Percentiles rank a stretch among this genome's conserved stretches.
Conservation (phyloP, 352 stramenopile species). For the Phytophthora nicotianae region DNA sequence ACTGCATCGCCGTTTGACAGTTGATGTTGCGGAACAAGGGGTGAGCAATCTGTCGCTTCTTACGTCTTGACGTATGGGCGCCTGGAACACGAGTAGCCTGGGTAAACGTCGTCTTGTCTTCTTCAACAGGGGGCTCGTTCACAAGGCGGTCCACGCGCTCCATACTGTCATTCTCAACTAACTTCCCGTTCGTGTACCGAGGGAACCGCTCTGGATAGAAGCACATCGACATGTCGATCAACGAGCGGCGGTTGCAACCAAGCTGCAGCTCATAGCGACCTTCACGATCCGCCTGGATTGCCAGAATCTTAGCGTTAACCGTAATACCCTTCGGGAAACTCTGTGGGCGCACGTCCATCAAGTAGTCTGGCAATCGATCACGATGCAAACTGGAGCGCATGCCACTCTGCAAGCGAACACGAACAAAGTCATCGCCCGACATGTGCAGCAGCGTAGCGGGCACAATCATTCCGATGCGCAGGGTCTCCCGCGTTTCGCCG, state of each 20-base stretch:
- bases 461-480: constrained; percentile 87
- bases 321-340: constrained; percentile 84
- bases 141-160: constrained; percentile 75
- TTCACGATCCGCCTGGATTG: constrained; percentile 72
- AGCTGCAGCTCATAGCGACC: constrained; percentile 79
- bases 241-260: constrained; percentile 73
- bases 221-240: constrained; percentile 77
- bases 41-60: constrained; percentile 89
- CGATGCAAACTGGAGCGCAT: constrained; percentile 81
- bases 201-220: constrained; percentile 70
- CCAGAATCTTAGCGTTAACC: constrained; percentile 87
- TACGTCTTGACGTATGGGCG: constrained; percentile 59
- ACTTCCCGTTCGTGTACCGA: constrained; percentile 54
- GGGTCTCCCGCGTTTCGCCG: constrained; percentile 80
- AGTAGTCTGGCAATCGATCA: constrained; percentile 82
- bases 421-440: constrained; percentile 84
- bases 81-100: constrained; percentile 35
- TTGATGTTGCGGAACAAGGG: constrained; percentile 90
- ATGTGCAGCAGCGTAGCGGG: constrained; percentile 86
- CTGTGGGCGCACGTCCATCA: constrained; percentile 62
- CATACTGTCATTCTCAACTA: constrained; percentile 71
- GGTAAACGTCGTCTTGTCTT: constrained; percentile 70
- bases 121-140: constrained; percentile 73
- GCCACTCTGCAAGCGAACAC: constrained; percentile 83
- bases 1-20: constrained; percentile 81